Base-by-base conservation (phyloP, 352 stramenopile genomes). In the Aphanomyces astaci region DNA sequence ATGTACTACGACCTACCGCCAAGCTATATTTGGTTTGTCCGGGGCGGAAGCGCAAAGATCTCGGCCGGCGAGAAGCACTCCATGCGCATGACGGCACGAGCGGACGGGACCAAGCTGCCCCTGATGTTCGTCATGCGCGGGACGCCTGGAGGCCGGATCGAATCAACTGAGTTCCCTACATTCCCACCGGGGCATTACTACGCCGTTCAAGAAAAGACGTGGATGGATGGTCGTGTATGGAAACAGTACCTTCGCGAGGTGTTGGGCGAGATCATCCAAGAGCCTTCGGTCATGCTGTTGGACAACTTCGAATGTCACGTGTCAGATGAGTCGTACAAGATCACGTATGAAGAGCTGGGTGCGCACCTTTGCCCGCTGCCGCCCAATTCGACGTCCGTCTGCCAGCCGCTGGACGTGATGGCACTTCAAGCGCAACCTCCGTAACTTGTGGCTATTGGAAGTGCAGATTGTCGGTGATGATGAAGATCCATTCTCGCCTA, bases 351-450 rank as follows among this genome's bases (percentile, higher is more conserved):
- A 13, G 13, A 19, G 0, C 66, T 71, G 22, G 73, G 70, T 0
- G 72, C 73, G 7, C 69, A 77, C 36, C 24, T 77, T 0, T 49
- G 73, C 0, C 15, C 73, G 0, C 49, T 75, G 4, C 66, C 70
- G 7, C 56, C 71, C n/a, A 75, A 74, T 64, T 72, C 66, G 0
- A 78, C 73, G 0, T 57, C 66, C 0, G 56, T 75, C 2, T 45
- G 73, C 0, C 70, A 75, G 40, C 73, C 66, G 0, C 65, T 78
- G 9, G 70, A 72, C 36, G 66, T 75, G 15, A 63, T 60, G 0
- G 40, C 56, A 69, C 3, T 75, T 77, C 28, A 77, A 77, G 65
- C 48, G 19, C n/a, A n/a, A n/a, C n/a, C n/a, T n/a, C n/a, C n/a
- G n/a, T n/a, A n/a, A n/a, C n/a, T n/a, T n/a, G n/a, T 54, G 46